Evolutionary conservation across 768 basidiomycete genomes (phyloP).

Genomic region (Leucosporidium creatinivorum): DNA sequence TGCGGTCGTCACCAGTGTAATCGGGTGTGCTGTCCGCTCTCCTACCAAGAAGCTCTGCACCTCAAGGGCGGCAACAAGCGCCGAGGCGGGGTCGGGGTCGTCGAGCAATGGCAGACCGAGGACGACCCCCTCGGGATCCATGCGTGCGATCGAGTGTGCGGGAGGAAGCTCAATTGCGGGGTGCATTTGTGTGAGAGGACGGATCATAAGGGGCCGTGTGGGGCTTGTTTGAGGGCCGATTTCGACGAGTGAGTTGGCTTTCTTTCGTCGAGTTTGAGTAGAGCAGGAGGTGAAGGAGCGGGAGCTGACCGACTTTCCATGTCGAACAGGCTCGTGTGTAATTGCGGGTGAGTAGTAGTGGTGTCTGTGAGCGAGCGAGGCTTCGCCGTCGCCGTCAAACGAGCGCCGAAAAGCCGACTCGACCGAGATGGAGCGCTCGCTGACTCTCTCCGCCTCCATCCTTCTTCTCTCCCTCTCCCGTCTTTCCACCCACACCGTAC

Average conservation of each 20-base stretch:
- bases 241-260: conserved; percentile 67
- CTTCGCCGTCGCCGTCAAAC: too few species aligned
- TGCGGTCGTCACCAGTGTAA: conserved; percentile 84
- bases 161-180: conserved; percentile 39
- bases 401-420: too few species aligned
- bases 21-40: conserved; percentile 81
- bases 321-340: background rate
- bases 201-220: conserved; percentile 79
- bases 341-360: too few species aligned
- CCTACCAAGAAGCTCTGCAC: conserved; percentile 50
- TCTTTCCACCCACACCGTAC: background rate
- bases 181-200: conserved; percentile 54
- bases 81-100: conserved; percentile 50
- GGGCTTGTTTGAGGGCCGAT: conserved; percentile 72
- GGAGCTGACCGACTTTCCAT: background rate
- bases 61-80: conserved; percentile 54
- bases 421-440: background rate
- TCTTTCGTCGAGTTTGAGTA: too few species aligned
- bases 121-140: conserved; percentile 64
- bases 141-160: conserved; percentile 56
- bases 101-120: conserved; percentile 44
- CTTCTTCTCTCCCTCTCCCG: background rate
- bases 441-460: background rate
- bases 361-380: too few species aligned
- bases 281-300: too few species aligned